A percentile compares a stretch with the other conserved stretches of the same genome.
These are phyloP conservation scores for Parmales sp. DNA, from an alignment of 108 stramenopile genomes.

Conservation along the genomic window DNA sequence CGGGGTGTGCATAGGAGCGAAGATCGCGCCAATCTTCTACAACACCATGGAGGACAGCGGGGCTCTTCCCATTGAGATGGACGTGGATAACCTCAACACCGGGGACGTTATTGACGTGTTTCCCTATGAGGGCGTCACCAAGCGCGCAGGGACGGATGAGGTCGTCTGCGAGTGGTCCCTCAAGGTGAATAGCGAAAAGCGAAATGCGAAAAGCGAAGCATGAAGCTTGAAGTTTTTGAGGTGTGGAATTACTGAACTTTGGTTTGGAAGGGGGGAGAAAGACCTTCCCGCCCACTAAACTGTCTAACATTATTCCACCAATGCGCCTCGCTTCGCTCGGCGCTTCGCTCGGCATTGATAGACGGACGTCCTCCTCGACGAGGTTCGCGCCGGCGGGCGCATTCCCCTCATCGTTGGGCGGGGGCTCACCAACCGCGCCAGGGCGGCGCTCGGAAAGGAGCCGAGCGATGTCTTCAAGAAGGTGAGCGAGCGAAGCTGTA, in stretches of 20 bases:
- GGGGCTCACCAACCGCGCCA: slow-evolving; percentile 76
- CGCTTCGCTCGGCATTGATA: too few species aligned
- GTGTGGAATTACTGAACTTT: too few species aligned
- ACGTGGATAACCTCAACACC: slow-evolving; percentile 68
- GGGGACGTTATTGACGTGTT: slow-evolving; percentile 90
- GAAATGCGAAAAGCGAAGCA: too few species aligned
- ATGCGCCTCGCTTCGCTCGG: too few species aligned
- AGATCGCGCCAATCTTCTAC: slow-evolving; percentile 95
- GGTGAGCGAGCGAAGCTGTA: too few species aligned
- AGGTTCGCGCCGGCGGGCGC: slow-evolving; percentile 88
- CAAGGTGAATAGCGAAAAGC: too few species aligned
- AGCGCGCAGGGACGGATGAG: slow-evolving; percentile 61
- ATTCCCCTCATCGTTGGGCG: slow-evolving; percentile 91
- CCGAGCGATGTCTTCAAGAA: too few species aligned
- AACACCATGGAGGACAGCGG: slow-evolving; percentile 96
- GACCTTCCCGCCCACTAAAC: too few species aligned
- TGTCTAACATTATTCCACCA: too few species aligned
- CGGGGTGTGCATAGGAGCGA: slow-evolving; percentile 79
- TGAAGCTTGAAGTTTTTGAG: too few species aligned
- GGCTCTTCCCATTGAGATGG: slow-evolving; percentile 86
- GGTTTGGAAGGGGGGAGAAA: too few species aligned
- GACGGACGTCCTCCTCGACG: slow-evolving; percentile 81
- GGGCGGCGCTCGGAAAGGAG: slow-evolving; percentile 63
- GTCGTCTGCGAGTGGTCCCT: slow-evolving; percentile 65
- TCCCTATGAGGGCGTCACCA: slow-evolving; percentile 72